Evolutionary conservation across 2,329 filamentous ascomycete genomes (phyloP), one percentile per base, ranked within the genome.

Genomic region (Aspergillus persii): DNA sequence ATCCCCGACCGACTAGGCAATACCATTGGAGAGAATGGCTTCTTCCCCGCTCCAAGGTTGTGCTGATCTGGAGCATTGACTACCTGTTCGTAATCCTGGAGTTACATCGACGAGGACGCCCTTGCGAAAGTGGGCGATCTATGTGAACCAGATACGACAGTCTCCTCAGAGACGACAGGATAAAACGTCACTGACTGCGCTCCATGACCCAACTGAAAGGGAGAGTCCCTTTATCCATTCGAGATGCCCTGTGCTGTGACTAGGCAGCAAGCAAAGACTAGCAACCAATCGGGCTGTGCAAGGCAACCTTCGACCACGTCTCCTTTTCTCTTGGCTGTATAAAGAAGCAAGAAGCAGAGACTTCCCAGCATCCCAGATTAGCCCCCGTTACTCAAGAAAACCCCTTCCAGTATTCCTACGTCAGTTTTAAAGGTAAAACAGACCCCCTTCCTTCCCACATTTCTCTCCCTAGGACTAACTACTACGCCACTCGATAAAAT

Each of bases 261-360:
- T 31, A 62, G 53, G 60, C 57, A 64, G 57, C 53, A 62, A 60
- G 61, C 6, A n/a, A 60, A 50, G 55, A 39, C 18, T 59, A 57
- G 41, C 50, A 41, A 58, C 57, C 55, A 63, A 60, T 58, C 52
- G 6, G 59, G 59, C 55, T 52, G 54, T 46, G 52, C 27, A 36
- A 53, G 56, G 54, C n/a, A 31, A 58, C 36, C 58, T 60, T 58
- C 15, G 48, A 63, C 59, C 59, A 63, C 54, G 18, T 63, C 46
- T 49, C 59, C 51, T 61, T 50, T 59, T 63, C 41, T 47, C 6
- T 50, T 50, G 1, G 36, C 8, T 57, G 41, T 58, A 60, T 61
- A 61, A 60, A 63, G 56, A 56, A 58, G 49, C 56, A 23, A 23
- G 18, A 23, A 23, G 18, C 18, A 23, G 18, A 54, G 51, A 39